phyloP scores from a whole-genome alignment of 257 asterid genomes.

The Phtheirospermum japonicum region DNA sequence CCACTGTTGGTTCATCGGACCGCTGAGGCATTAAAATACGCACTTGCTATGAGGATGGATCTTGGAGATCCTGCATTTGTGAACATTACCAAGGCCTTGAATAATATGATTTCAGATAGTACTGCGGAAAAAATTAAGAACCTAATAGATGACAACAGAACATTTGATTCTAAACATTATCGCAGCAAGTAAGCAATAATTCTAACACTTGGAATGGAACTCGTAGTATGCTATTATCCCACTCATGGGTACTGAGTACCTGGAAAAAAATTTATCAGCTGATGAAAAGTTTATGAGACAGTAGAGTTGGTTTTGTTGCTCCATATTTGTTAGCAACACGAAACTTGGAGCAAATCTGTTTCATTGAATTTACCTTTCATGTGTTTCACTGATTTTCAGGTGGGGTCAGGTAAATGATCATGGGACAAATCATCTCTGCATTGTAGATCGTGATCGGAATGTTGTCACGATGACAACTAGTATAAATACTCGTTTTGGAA shows the following conservation, averaged over 20 bases:
- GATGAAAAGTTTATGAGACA: too few relatives aligned
- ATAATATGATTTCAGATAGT: constrained; percentile 37
- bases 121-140: constrained; percentile 35
- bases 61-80: constrained; percentile 51
- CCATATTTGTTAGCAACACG: background rate
- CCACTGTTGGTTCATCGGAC: background rate
- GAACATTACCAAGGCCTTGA: constrained; percentile 13
- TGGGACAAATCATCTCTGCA: constrained; percentile 48
- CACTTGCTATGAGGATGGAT: constrained; percentile 30
- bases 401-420: constrained; percentile 47
- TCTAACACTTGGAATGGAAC: background rate
- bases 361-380: background rate
- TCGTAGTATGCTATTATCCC: too few relatives aligned
- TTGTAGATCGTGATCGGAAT: constrained; percentile 42
- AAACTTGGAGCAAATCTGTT: too few relatives aligned
- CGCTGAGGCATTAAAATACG: background rate
- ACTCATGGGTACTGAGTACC: too few relatives aligned
- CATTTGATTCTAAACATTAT: constrained; percentile 41
- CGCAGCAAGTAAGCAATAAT: constrained; percentile 46
- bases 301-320: too few relatives aligned
- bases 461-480: constrained; percentile 45
- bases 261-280: too few relatives aligned
- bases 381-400: constrained; percentile 24
- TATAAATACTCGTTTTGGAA: constrained; percentile 38
- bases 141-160: constrained; percentile 44